Conservation (phyloP, 1,284 basidiomycete species). For the Rhodofomes roseus region DNA sequence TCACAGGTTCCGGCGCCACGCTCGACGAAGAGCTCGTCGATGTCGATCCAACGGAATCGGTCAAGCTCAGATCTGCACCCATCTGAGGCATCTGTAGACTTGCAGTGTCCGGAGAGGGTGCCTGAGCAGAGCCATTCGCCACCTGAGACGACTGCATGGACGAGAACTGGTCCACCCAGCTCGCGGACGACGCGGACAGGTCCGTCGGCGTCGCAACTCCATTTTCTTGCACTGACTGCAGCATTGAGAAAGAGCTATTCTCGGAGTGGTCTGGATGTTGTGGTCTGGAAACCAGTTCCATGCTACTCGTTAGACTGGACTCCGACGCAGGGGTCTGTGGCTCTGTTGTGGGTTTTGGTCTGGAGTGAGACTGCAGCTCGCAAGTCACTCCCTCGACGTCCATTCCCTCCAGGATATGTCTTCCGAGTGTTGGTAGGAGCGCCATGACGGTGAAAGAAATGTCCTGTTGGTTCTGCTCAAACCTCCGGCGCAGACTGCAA, state of each 20-base stretch:
- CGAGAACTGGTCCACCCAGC: constrained; percentile 50
- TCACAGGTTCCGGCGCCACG: constrained; percentile 1
- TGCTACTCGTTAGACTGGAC: constrained; percentile 43
- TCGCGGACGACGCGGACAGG: constrained; percentile 37
- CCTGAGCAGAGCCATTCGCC: constrained; percentile 7
- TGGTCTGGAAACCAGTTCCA: constrained; percentile 33
- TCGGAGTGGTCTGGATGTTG: constrained; percentile 52
- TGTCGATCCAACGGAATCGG: background rate
- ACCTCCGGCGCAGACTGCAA: constrained; percentile 68
- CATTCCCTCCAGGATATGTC: constrained; percentile 72
- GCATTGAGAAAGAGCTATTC: constrained; percentile 38
- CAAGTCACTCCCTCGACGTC: constrained; percentile 79
- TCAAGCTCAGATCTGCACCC: background rate
- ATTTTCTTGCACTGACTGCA: constrained; percentile 30
- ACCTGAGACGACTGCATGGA: constrained; percentile 18
- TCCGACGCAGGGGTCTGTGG: constrained; percentile 25
- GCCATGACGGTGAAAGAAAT: constrained; percentile 79
- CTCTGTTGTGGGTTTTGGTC: constrained; percentile 16
- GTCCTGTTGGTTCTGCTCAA: constrained; percentile 81
- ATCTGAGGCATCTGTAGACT: constrained; percentile 6
- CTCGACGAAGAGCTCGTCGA: constrained; percentile 1
- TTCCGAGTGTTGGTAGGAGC: constrained; percentile 72
- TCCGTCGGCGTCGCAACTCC: constrained; percentile 26
- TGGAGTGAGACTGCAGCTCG: constrained; percentile 58
- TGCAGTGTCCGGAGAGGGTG: constrained; percentile 1